These are phyloP conservation scores for Lachancea meyersii DNA, from an alignment of 805 yeast genomes.

Conservation along the genomic window DNA sequence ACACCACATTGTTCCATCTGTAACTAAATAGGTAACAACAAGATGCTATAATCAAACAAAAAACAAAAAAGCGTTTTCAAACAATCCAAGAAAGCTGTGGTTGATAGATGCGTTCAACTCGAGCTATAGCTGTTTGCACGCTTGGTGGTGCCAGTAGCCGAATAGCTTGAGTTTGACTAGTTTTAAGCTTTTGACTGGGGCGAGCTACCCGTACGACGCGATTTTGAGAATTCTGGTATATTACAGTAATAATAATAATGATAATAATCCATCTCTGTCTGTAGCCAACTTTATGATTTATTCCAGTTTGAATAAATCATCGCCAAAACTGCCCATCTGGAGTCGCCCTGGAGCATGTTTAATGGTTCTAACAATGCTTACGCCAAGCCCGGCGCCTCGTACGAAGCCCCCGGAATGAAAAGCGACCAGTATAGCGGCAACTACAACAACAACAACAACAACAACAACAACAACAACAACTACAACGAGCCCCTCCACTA, in stretches of 20 bases:
- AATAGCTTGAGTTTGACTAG: too few species aligned
- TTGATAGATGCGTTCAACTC: too few species aligned
- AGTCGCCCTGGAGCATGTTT: constrained; percentile 1
- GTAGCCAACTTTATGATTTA: neutral
- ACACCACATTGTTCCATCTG: constrained; percentile 13
- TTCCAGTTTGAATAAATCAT: neutral
- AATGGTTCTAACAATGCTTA: constrained; percentile 1
- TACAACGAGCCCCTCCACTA: neutral
- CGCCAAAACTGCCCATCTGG: neutral
- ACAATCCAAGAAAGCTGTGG: too few species aligned
- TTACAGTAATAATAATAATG: neutral
- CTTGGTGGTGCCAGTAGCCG: too few species aligned
- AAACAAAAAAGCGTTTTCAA: too few species aligned
- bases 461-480: neutral
- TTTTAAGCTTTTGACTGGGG: too few species aligned
- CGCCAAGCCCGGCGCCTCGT: neutral
- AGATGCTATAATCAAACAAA: constrained; percentile 6
- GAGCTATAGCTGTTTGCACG: too few species aligned
- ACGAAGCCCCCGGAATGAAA: neutral
- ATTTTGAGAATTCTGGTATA: too few species aligned
- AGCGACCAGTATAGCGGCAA: neutral
- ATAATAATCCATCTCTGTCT: neutral
- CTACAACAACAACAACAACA: neutral
- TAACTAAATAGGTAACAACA: constrained; percentile 7
- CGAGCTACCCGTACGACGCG: constrained; percentile 3